A percentile compares a stretch with the other conserved stretches of the same genome.
phyloP scores from a whole-genome alignment of 352 stramenopile genomes.

The Elongisporangium undulatum region DNA sequence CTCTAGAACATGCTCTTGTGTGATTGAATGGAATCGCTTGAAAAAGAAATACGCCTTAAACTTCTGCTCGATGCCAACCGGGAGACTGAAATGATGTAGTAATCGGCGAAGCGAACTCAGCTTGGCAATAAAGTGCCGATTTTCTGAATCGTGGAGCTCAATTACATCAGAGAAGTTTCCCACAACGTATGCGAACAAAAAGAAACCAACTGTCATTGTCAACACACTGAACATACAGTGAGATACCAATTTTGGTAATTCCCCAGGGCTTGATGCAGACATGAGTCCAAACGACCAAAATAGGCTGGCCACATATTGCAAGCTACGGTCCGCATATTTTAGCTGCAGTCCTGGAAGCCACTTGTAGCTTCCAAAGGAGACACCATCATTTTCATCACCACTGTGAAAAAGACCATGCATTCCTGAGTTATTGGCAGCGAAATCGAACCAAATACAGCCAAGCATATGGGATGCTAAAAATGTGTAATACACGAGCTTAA shows the following conservation, averaged over 20 bases:
- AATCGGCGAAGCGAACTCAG: slow-evolving; percentile 49
- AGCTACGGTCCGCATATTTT: slow-evolving; percentile 10
- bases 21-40: slow-evolving; percentile 65
- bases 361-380: slow-evolving; percentile 11
- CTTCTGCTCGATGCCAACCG: slow-evolving; percentile 34
- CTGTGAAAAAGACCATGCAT: slow-evolving; percentile 9
- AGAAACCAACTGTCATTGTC: slow-evolving; percentile 57
- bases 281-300: slow-evolving; percentile 61
- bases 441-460: slow-evolving; percentile 58
- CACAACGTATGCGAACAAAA: slow-evolving; percentile 56
- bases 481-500: slow-evolving; percentile 54
- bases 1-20: slow-evolving; percentile 53
- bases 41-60: slow-evolving; percentile 70
- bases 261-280: slow-evolving; percentile 47
- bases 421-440: slow-evolving; percentile 39
- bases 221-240: slow-evolving; percentile 55
- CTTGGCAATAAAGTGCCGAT: slow-evolving; percentile 52
- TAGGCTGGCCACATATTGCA: slow-evolving; percentile 43
- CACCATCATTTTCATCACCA: background rate
- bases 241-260: slow-evolving; percentile 35
- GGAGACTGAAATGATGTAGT: slow-evolving; percentile 44
- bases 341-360: slow-evolving; percentile 11
- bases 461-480: slow-evolving; percentile 51
- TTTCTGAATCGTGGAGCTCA: slow-evolving; percentile 51
- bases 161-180: slow-evolving; percentile 59